A percentile compares a stretch with the other conserved stretches of the same genome.
These are phyloP conservation scores for Rhizomucor pusillus DNA, from an alignment of 371 early-diverging fungal species.

Conservation along the genomic window DNA sequence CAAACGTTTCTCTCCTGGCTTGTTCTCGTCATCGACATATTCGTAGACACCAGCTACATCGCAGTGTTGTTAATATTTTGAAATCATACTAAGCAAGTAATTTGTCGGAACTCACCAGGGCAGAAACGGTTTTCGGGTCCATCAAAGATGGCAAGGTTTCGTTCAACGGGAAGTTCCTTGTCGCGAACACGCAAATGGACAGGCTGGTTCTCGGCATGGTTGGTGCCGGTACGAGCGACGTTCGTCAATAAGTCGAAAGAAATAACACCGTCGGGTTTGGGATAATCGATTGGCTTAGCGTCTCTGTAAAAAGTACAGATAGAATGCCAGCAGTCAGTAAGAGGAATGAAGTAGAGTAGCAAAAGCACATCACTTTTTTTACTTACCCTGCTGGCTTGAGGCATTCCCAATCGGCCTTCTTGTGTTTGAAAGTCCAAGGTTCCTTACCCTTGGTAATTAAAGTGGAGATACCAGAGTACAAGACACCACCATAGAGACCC, in stretches of 20 bases:
- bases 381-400: conserved; percentile 67
- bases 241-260: conserved; percentile 93
- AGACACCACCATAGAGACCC: conserved; percentile 86
- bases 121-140: conserved; percentile 98
- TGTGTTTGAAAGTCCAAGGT: conserved; percentile 95
- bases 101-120: conserved; percentile 61
- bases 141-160: conserved; percentile 83
- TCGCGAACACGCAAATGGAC: conserved; percentile 85
- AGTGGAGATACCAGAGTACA: conserved; percentile 89
- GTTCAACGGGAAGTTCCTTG: conserved; percentile 71
- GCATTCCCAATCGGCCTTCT: conserved; percentile 79
- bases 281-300: conserved; percentile 90
- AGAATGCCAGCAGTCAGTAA: no score
- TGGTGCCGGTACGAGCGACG: conserved; percentile 92
- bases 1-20: conserved; percentile 86
- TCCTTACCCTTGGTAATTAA: conserved; percentile 84
- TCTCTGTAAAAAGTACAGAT: conserved; percentile 19
- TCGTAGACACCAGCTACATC: conserved; percentile 95
- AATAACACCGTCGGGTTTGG: conserved; percentile 95
- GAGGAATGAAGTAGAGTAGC: no score
- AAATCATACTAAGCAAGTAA: background rate
- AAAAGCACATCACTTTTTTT: background rate
- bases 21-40: conserved; percentile 90
- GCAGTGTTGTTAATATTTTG: conserved; percentile 2
- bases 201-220: conserved; percentile 96